Evolutionary conservation across 768 basidiomycete species (phyloP), one percentile per base, ranked within the genome.

Genomic region (Asterophora parasitica): DNA sequence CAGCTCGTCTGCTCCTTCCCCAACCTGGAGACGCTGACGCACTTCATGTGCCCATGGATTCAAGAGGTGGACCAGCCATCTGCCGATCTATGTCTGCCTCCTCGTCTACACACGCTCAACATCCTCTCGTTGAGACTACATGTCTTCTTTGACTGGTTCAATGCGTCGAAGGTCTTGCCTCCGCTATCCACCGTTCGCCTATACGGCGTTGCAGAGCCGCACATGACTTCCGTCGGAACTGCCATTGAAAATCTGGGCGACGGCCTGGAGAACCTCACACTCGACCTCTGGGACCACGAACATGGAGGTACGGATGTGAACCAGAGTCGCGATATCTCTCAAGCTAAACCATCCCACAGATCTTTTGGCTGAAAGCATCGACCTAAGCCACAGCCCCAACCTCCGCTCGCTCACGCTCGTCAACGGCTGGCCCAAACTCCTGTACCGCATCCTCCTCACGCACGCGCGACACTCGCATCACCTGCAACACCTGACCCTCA

Each of bases 391-490:
- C 10, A 49, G 37, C 27, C 26, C 44, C 26, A 49, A 46, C 17
- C 54, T 55, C 13, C 54, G 45, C 17, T 55, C 54, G 3, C 52
- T 55, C 23, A 52, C 54, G 12, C 54, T 55, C 10, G 20, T 44
- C 34, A 51, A 54, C 35, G 53, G 49, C 13, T 54, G 53, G 53
- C 53, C 53, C 2, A 51, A 54, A 31, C 43, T 54, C 2, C 43
- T 54, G 10, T 33, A 48, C 19, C 44, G 46, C 15, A 42, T 54
- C 6, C 42, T 54, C 19, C 27, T 17, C 13, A 37, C 49, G 17
- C 49, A 44, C 37, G 32, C 38, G 13, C 31, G 34, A n/a, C 47
- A 52, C 13, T n/a, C 48, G 15, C 19, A 34, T 23, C 23, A 23
- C 5, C 47, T 55, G 11, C 43, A 49, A 34, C 39, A 46, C 7